A percentile compares a stretch with the other conserved stretches of the same genome.
These are phyloP conservation scores for Rhodotorula kratochvilovae DNA, from an alignment of 768 basidiomycete genomes.

Conservation along the genomic window DNA sequence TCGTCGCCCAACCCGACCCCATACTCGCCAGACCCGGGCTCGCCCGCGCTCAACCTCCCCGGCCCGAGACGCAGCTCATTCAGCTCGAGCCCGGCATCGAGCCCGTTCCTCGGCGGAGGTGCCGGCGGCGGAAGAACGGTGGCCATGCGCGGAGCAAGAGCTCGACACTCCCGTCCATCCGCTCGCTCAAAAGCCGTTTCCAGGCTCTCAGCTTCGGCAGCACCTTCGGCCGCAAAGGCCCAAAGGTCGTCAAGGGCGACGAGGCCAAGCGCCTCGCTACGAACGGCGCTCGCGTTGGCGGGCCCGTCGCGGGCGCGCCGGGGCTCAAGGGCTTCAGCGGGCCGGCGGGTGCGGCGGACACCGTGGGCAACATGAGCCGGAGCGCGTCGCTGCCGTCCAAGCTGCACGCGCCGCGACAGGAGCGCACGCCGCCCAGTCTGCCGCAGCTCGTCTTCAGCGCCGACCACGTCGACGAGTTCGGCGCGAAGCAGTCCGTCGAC, in stretches of 20 bases:
- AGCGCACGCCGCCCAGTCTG: not conserved
- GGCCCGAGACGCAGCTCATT: not conserved
- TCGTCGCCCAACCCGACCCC: not conserved
- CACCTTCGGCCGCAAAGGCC: not conserved
- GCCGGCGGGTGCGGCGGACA: not conserved
- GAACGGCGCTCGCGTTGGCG: not conserved
- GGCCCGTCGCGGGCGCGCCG: not conserved
- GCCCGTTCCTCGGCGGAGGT: not conserved
- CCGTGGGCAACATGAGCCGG: not conserved
- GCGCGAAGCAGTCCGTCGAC: not conserved
- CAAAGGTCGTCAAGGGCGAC: slow-evolving; percentile 5
- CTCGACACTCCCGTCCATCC: slow-evolving; percentile 11
- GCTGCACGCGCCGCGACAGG: not conserved
- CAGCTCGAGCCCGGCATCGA: not conserved
- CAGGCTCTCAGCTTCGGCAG: not conserved
- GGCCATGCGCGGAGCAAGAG: not conserved
- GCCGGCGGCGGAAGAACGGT: not conserved
- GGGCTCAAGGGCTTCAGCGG: slow-evolving; percentile 13
- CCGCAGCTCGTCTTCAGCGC: not conserved
- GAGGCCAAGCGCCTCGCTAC: not conserved
- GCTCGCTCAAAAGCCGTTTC: slow-evolving; percentile 7
- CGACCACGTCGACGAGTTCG: not conserved
- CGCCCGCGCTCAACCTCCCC: not conserved
- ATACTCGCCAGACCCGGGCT: not conserved
- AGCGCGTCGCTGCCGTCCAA: slow-evolving; percentile 2